Conservation (phyloP, 2,329 filamentous ascomycete genomes). For the Alternaria longipes region DNA sequence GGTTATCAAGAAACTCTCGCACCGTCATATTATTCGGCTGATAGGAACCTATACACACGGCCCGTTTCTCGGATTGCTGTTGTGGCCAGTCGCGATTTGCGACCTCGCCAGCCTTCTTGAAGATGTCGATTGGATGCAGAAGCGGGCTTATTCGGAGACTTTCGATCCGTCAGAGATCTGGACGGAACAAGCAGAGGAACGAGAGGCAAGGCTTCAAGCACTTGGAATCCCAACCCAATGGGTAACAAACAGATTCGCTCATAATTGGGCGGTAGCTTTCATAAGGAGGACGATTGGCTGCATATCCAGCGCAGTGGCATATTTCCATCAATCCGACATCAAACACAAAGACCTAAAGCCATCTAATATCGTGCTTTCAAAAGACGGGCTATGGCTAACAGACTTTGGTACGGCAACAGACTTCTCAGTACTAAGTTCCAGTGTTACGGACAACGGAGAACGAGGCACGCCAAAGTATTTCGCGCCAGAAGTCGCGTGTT, state of each 20-base stretch:
- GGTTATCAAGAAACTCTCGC: neutral
- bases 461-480: no score
- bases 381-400: neutral
- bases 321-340: neutral
- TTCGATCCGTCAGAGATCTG: neutral
- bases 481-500: no score
- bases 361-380: fast-evolving
- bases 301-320: neutral
- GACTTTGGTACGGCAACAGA: neutral
- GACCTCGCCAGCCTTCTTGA: neutral
- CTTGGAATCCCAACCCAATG: no score
- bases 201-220: no score
- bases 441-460: no score
- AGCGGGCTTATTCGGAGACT: no score
- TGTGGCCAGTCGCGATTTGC: neutral
- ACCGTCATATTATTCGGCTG: neutral
- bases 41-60: fast-evolving
- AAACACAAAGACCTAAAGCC: no score
- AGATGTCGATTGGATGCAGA: neutral
- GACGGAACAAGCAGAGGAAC: neutral
- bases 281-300: neutral
- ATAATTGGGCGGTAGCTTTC: fast-evolving
- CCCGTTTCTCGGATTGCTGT: fast-evolving
- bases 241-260: no score
- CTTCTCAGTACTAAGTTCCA: no score